phyloP scores from a whole-genome alignment of 139 green algal genomes.

The Mychonastes homosphaera region DNA sequence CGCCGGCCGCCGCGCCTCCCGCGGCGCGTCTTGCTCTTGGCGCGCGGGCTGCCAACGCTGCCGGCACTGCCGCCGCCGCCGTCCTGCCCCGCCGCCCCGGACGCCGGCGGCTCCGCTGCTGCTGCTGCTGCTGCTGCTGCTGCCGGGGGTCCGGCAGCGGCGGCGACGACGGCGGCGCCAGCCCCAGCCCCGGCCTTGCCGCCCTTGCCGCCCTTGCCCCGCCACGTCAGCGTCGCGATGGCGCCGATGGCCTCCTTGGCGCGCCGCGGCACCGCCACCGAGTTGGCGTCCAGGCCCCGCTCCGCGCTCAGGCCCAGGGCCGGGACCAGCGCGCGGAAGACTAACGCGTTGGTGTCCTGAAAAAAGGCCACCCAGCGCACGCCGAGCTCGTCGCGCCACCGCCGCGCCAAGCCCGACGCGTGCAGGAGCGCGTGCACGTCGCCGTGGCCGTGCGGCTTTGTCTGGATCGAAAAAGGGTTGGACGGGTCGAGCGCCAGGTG shows the following conservation, averaged over 20 bases:
- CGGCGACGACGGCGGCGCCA: no score
- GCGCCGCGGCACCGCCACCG: conserved; percentile 18
- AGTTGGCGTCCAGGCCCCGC: conserved; percentile 86
- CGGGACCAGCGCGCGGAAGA: conserved; percentile 78
- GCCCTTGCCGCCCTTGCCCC: no score
- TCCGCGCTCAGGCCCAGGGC: conserved; percentile 69
- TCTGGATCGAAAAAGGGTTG: conserved; percentile 69
- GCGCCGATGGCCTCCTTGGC: conserved; percentile 87
- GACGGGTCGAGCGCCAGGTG: conserved; percentile 64
- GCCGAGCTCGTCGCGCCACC: conserved; percentile 51
- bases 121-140: no score
- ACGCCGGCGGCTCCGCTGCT: no score
- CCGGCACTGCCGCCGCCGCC: no score
- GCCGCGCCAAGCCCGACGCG: conserved; percentile 47
- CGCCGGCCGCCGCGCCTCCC: no score
- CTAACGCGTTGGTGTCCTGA: conserved; percentile 94
- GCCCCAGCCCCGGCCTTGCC: no score
- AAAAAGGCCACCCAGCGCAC: conserved; percentile 96
- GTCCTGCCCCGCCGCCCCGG: no score
- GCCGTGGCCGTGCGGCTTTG: conserved; percentile 96
- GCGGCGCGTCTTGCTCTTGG: no score
- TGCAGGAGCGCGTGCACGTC: conserved; percentile 95
- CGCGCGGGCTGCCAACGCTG: no score
- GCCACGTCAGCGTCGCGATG: conserved; percentile 48
- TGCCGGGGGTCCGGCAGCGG: no score